Conservation (phyloP, 2,329 filamentous ascomycete genomes). For the Myotisia sp. region DNA sequence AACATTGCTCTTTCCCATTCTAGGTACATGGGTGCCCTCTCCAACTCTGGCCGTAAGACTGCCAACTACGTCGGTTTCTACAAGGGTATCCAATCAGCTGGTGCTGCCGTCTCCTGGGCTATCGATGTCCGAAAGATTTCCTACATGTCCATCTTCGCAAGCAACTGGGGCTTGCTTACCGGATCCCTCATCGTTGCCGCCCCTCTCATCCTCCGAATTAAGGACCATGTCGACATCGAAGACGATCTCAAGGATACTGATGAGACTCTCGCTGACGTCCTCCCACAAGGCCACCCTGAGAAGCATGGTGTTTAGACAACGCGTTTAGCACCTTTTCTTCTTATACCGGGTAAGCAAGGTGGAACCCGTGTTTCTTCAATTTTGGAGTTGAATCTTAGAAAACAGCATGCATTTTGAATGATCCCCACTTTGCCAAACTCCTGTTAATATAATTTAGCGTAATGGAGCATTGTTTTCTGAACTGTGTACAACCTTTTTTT, state of each 20-base stretch:
- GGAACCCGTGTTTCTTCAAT: too few relatives aligned
- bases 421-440: too few relatives aligned
- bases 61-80: constrained; percentile 88
- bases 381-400: too few relatives aligned
- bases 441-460: too few relatives aligned
- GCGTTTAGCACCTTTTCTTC: neutral
- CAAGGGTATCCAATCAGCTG: constrained; percentile 81
- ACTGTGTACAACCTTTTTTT: too few relatives aligned
- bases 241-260: constrained; percentile 76
- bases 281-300: neutral
- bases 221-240: constrained; percentile 66
- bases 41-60: constrained; percentile 81
- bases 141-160: constrained; percentile 59
- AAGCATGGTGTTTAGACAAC: neutral
- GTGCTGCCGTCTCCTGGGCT: constrained; percentile 47
- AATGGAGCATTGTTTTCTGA: too few relatives aligned
- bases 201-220: constrained; percentile 66
- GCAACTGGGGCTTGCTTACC: constrained; percentile 61
- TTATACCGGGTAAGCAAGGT: too few relatives aligned
- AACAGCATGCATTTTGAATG: too few relatives aligned
- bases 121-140: constrained; percentile 49
- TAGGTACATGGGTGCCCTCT: constrained; percentile 82
- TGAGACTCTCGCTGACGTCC: constrained; percentile 61
- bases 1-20: neutral
- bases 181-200: constrained; percentile 62